phyloP scores from a whole-genome alignment of 1,139 yeast species.

The Geotrichum bryndzae region DNA sequence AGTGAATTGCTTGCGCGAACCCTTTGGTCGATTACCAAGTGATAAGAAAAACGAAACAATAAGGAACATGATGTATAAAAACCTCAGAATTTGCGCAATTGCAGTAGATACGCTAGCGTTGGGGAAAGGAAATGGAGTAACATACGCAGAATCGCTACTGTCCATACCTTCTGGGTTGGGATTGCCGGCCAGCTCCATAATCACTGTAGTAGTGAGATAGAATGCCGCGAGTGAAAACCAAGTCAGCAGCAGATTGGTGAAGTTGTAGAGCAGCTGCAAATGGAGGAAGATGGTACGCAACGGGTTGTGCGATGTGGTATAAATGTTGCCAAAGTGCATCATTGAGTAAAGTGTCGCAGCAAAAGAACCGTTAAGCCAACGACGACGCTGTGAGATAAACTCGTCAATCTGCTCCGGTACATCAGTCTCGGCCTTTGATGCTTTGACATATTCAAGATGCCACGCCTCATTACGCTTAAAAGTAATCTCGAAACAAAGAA shows the following conservation, averaged over 20 bases:
- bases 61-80: constrained; percentile 34
- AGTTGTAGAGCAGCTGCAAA: constrained; percentile 72
- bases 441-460: constrained; percentile 82
- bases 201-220: constrained; percentile 61
- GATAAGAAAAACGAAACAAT: constrained; percentile 39
- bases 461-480: constrained; percentile 74
- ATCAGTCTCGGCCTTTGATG: constrained; percentile 91
- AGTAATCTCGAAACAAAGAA: constrained; percentile 85
- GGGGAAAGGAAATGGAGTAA: constrained; percentile 11
- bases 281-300: constrained; percentile 66
- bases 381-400: constrained; percentile 82
- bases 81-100: constrained; percentile 35
- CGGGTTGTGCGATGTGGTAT: constrained; percentile 70
- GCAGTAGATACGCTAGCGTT: constrained; percentile 23
- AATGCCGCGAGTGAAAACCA: constrained; percentile 82
- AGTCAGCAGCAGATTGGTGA: constrained; percentile 58
- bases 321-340: constrained; percentile 63
- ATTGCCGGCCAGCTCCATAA: constrained; percentile 39
- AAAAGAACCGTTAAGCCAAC: constrained; percentile 95
- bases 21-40: constrained; percentile 41
- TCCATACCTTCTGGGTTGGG: constrained; percentile 23
- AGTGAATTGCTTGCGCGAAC: constrained; percentile 34
- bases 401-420: constrained; percentile 86
- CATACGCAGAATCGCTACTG: not conserved
- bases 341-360: constrained; percentile 87